Conservation (phyloP, 495 filamentous ascomycete genomes). For the Hamigera avellanea region DNA sequence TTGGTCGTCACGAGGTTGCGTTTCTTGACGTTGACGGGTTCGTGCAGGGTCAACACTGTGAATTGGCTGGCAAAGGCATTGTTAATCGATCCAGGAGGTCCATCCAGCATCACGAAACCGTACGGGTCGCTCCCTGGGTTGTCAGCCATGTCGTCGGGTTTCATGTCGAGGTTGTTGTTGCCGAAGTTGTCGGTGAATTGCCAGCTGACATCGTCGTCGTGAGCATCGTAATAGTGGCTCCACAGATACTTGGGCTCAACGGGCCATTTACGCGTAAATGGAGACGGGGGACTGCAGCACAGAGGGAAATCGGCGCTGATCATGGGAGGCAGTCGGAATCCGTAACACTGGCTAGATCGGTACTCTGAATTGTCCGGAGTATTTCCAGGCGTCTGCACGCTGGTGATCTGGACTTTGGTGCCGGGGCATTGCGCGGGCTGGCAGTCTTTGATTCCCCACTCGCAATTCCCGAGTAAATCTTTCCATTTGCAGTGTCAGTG, state of each 20-base stretch:
- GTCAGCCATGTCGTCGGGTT: too few relatives aligned
- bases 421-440: too few relatives aligned
- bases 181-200: conserved; percentile 7
- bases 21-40: conserved; percentile 8
- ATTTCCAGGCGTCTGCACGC: too few relatives aligned
- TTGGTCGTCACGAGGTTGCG: conserved; percentile 16
- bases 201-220: conserved; percentile 9
- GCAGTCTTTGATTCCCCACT: too few relatives aligned
- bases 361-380: too few relatives aligned
- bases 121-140: conserved; percentile 20
- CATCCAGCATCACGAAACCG: conserved; percentile 25
- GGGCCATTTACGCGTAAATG: conserved; percentile 21
- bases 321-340: conserved; percentile 2
- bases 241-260: conserved; percentile 19
- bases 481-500: too few relatives aligned
- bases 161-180: conserved; percentile 10
- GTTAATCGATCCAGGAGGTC: conserved; percentile 17
- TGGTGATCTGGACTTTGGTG: too few relatives aligned
- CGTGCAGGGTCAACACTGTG: conserved; percentile 8
- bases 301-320: conserved; percentile 2
- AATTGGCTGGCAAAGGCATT: conserved; percentile 11
- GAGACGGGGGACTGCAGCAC: conserved; percentile 17
- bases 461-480: too few relatives aligned
- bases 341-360: too few relatives aligned
- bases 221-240: conserved; percentile 9